Evolutionary conservation across 768 basidiomycete genomes (phyloP), one percentile per base, ranked within the genome.

Genomic region (Tremella fuciformis): DNA sequence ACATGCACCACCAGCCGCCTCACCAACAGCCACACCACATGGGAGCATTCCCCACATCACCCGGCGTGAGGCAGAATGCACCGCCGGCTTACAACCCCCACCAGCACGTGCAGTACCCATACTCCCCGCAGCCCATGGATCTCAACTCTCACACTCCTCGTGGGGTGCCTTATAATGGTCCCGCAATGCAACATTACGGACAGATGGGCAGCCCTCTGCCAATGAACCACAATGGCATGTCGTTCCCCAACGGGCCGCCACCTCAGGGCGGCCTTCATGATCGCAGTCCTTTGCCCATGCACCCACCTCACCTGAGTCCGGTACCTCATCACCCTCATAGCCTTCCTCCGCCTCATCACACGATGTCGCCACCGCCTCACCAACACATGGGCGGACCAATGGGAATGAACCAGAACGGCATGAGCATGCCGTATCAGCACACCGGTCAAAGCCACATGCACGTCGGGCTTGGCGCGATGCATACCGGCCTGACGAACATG

Each of bases 71-170:
- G 13, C 38, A 16, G 34, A 47, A 50, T 22, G 15, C 40, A 24
- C 55, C 15, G 19, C 63, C 66, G 22, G 50, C 62, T 13, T 66
- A 71, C 58, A 63, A 71, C 56, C 70, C 67, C 22, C 70, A 71
- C 55, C 70, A 71, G 50, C 70, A 71, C 44, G 67, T 69, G 18
- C 70, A 71, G 24, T 66, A 63, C 40, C 67, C 70, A 13, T 71
- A 72, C 52, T 67, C 67, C 19, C 66, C 69, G n/a, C 66, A 67
- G 54, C 64, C 66, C 7, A 47, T 65, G 24, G 55, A 63, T 18
- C 61, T 68, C 52, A 63, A 64, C 29, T 55, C 59, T 29, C 58
- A 62, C n/a, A 61, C 65, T 19, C 58, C 57, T 13, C 46, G 65
- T 26, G 66, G 69, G 7, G 50, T 70, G 53, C 67, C 67, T 21